Percentiles rank a stretch among this genome's conserved stretches.
These are phyloP conservation scores for Penicillium capsulatum DNA, from an alignment of 2,329 filamentous ascomycete genomes.

Conservation along the genomic window DNA sequence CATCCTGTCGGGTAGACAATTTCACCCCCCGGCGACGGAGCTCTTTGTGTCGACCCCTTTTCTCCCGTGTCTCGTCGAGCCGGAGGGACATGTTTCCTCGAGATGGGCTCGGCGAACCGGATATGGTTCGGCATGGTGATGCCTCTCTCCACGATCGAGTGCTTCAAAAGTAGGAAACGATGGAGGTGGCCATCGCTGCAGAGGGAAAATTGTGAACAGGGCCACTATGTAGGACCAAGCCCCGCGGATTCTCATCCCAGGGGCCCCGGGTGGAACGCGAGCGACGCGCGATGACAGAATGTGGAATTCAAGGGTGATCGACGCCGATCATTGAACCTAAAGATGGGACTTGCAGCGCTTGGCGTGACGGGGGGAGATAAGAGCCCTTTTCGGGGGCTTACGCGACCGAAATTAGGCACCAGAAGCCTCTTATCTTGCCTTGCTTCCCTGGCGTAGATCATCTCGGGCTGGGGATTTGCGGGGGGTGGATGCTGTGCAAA, in stretches of 20 bases:
- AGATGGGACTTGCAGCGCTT: slow-evolving; percentile 14
- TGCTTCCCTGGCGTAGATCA: too few relatives aligned
- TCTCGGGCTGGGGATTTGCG: too few relatives aligned
- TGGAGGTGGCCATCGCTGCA: slow-evolving; percentile 14
- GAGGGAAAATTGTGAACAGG: slow-evolving; percentile 16
- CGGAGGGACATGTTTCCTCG: slow-evolving; percentile 5
- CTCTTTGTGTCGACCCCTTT: slow-evolving; percentile 21
- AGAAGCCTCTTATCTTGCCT: too few relatives aligned
- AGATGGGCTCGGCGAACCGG: slow-evolving; percentile 20
- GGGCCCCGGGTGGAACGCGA: slow-evolving; percentile 24
- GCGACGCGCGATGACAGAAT: slow-evolving; percentile 27
- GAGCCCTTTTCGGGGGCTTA: background rate
- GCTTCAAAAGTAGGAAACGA: slow-evolving; percentile 15
- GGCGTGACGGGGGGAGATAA: slow-evolving; percentile 4
- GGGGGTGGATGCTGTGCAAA: too few relatives aligned
- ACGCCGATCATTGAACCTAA: slow-evolving; percentile 26
- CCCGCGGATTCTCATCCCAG: slow-evolving; percentile 24
- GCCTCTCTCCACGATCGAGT: slow-evolving; percentile 9
- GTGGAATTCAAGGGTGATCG: slow-evolving; percentile 23
- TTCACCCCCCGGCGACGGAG: slow-evolving; percentile 21
- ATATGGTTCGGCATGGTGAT: slow-evolving; percentile 19
- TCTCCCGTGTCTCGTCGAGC: slow-evolving; percentile 8
- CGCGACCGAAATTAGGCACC: background rate
- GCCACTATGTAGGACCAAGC: slow-evolving; percentile 21
- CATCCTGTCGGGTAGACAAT: slow-evolving; percentile 25